phyloP scores from a whole-genome alignment of 805 yeast species.

The Kregervanrija fluxuum region DNA sequence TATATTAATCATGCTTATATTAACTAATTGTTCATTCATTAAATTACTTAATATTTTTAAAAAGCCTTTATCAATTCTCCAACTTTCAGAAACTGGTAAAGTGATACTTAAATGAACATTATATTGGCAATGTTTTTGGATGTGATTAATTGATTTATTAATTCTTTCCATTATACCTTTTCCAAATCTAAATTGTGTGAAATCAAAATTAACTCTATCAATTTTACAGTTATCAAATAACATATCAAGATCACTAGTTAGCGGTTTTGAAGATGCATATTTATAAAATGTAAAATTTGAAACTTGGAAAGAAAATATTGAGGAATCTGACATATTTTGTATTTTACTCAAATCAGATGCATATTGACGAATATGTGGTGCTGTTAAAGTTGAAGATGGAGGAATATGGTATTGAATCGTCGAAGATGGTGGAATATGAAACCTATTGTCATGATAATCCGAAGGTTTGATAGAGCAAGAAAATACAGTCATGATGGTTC shows the following conservation, averaged over 20 bases:
- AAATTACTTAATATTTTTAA: neutral
- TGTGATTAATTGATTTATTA: constrained; percentile 1
- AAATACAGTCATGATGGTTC: constrained; percentile 4
- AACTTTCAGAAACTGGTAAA: constrained; percentile 4
- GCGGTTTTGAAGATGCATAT: neutral
- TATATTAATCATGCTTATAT: constrained; percentile 6
- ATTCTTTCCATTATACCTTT: constrained; percentile 1
- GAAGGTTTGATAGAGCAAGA: constrained; percentile 2
- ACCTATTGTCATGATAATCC: constrained; percentile 4
- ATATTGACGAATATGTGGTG: constrained; percentile 5
- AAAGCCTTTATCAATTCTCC: constrained; percentile 1
- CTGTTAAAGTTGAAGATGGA: constrained; percentile 3
- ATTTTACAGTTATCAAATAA: constrained; percentile 5
- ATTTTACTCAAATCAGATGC: constrained; percentile 1
- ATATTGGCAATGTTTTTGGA: constrained; percentile 5
- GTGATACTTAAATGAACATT: constrained; percentile 4
- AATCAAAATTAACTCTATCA: constrained; percentile 5
- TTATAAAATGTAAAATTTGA: constrained; percentile 4
- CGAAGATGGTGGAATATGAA: neutral
- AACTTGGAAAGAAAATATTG: constrained; percentile 1
- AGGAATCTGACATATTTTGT: constrained; percentile 1
- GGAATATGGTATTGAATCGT: constrained; percentile 7
- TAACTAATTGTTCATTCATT: constrained; percentile 1
- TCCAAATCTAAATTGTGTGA: constrained; percentile 6
- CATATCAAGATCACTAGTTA: constrained; percentile 4